Evolutionary conservation across 352 stramenopile species (phyloP), one percentile per base, ranked within the genome.

Genomic region (Pythium oligandrum): DNA sequence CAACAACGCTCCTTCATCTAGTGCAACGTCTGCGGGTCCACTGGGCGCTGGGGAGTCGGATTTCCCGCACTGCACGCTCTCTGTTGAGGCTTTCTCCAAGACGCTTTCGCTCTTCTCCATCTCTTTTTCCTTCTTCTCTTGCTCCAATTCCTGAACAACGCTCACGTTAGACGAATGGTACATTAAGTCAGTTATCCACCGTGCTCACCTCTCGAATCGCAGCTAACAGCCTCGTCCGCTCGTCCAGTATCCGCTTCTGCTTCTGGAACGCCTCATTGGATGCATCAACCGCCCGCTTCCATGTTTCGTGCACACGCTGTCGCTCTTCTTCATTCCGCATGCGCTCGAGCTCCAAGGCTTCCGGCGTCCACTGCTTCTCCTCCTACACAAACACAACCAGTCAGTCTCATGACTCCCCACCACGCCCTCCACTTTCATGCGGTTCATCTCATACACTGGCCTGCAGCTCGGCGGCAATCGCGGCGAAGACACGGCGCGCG

Each of bases 401-500:
- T 26, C 17, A 26, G 17, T 26, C 17, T 26, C 17, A 26, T 26
- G 17, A 26, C 17, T 26, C 17, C 17, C 17, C 46, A 40, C 44
- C 32, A 12, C n/a, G 37, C 50, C 6, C 26, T 44, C 33, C 11
- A 57, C 12, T 4, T 36, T 30, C 32, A 17, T n/a, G 34, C 10
- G 17, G 17, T 26, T 26, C 17, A 26, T 26, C 17, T 59, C 44
- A 31, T 43, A 87, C 75, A 52, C 51, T 66, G 4, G 65, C 61
- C 52, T 48, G 54, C 11, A 93, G 64, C 48, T 89, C 76, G 1
- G 67, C 70, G 34, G 72, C 38, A 34, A 94, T 66, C 7, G 63
- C 56, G 10, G 75, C 79, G 61, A 88, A 82, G 37, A 90, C 54
- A 32, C 82, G 67, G 30, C 82, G 78, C 63, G 81, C 80, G 42